A percentile compares a stretch with the other conserved stretches of the same genome.
Conservation (phyloP, 1,284 basidiomycete species). For the Melampsora americana region DNA sequence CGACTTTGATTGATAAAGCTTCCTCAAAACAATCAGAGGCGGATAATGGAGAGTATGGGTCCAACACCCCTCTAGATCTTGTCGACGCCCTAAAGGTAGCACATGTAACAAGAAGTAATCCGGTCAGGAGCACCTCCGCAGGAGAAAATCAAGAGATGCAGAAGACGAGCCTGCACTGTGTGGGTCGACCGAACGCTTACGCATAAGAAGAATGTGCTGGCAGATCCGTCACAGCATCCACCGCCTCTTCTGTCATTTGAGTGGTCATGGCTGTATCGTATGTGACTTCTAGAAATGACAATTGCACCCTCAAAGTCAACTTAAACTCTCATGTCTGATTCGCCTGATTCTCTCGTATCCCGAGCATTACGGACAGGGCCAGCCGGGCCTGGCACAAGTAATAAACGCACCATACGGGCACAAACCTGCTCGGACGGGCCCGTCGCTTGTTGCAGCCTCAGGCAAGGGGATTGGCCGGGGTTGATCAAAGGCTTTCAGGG, state of each 20-base stretch:
- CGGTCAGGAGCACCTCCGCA: not conserved
- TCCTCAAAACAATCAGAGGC: conserved; percentile 51
- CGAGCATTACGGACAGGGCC: no score
- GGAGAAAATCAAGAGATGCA: not conserved
- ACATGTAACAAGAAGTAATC: not conserved
- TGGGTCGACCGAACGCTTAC: not conserved
- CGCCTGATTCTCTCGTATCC: no score
- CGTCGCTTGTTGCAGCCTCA: no score
- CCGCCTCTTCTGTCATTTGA: not conserved
- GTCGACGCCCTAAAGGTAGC: not conserved
- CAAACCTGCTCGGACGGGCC: no score
- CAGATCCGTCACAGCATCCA: not conserved
- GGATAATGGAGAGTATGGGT: conserved; percentile 46
- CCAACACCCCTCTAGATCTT: not conserved
- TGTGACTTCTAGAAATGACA: no score
- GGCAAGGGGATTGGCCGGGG: no score
- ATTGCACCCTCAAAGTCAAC: no score
- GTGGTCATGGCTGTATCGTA: not conserved
- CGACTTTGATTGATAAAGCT: conserved; percentile 51
- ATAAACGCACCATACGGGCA: no score
- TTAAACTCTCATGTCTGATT: no score
- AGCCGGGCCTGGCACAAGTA: no score
- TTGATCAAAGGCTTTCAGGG: no score
- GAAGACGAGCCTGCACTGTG: not conserved
- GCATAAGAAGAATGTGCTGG: not conserved